phyloP scores from a whole-genome alignment of 1,284 basidiomycete genomes.

The Pascua guehoae region DNA sequence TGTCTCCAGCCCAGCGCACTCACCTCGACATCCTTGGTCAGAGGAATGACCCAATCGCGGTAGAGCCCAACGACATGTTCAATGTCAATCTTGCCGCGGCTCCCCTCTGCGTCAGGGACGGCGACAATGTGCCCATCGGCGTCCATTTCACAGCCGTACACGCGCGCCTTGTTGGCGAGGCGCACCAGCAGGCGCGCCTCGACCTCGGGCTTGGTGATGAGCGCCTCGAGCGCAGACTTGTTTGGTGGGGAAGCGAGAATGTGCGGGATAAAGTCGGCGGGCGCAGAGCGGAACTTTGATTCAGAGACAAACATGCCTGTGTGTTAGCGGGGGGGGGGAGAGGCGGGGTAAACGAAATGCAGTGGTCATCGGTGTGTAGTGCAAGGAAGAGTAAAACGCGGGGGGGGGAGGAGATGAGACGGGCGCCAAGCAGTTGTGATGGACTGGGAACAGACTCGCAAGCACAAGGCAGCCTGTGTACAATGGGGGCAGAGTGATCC shows the following conservation, averaged over 20 bases:
- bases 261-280: conserved; percentile 84
- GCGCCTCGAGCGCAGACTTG: conserved; percentile 65
- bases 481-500: background rate
- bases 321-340: background rate
- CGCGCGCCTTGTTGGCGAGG: conserved; percentile 82
- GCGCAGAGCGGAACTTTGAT: conserved; percentile 85
- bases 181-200: conserved; percentile 82
- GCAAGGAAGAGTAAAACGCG: background rate
- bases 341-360: background rate
- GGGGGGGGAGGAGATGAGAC: conserved; percentile 1
- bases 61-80: conserved; percentile 93
- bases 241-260: conserved; percentile 68
- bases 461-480: background rate
- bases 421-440: background rate
- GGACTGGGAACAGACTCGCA: no score
- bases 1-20: conserved; percentile 31
- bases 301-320: conserved; percentile 98
- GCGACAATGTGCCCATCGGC: conserved; percentile 60
- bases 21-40: conserved; percentile 98
- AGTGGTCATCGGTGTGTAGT: no score
- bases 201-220: conserved; percentile 96
- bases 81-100: conserved; percentile 75
- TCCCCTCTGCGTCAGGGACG: conserved; percentile 23
- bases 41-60: conserved; percentile 88
- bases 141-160: conserved; percentile 88